Evolutionary conservation across 192 early-diverging fungal species (phyloP).

Genomic region (Chytriomyces sp.): DNA sequence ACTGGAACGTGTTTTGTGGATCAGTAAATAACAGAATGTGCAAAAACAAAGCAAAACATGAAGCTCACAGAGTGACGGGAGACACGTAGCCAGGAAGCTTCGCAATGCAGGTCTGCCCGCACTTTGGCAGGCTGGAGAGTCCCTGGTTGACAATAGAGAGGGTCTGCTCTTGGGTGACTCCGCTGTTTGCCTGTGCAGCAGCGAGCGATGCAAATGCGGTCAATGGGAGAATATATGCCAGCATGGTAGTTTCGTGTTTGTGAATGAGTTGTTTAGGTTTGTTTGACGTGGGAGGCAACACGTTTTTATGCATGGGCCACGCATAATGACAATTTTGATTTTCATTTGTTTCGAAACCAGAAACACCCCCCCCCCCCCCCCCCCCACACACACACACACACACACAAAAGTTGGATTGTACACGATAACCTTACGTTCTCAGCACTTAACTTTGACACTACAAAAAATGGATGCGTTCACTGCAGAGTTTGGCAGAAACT

Average conservation of each 20-base stretch:
- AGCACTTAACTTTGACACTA: neutral
- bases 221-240: neutral
- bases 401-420: too few relatives aligned
- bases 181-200: neutral
- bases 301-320: neutral
- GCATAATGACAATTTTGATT: neutral
- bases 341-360: neutral
- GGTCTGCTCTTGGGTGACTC: neutral
- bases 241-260: neutral
- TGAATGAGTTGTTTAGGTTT: neutral
- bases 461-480: neutral
- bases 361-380: neutral
- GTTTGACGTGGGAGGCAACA: neutral
- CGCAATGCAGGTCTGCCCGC: slow-evolving; percentile 22
- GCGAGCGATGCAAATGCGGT: neutral
- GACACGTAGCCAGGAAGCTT: slow-evolving; percentile 4
- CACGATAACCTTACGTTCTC: neutral
- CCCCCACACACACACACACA: too few relatives aligned
- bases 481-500: neutral
- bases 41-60: neutral
- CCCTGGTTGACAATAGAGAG: neutral
- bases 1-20: neutral
- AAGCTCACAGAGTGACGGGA: neutral
- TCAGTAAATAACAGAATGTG: neutral
- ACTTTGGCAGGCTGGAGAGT: neutral